Evolutionary conservation across 1,284 basidiomycete species (phyloP).

Genomic region (Moesziomyces globuligerus): DNA sequence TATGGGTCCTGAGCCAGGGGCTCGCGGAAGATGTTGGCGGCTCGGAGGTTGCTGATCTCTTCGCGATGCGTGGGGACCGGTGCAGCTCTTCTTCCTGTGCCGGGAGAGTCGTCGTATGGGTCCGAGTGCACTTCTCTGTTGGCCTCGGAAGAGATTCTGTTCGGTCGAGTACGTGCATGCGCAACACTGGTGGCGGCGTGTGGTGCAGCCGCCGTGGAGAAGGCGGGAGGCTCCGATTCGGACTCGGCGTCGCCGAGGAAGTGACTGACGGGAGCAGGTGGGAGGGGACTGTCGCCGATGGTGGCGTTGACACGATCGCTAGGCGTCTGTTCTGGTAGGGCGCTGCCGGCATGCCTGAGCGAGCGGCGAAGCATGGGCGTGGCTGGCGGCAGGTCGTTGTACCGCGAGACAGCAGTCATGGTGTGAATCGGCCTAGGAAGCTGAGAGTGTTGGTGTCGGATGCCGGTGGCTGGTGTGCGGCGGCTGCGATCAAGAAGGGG

Average conservation of each 20-base stretch:
- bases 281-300: slow-evolving; percentile 43
- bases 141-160: slow-evolving; percentile 24
- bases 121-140: slow-evolving; percentile 24
- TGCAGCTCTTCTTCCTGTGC: slow-evolving; percentile 33
- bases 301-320: slow-evolving; percentile 41
- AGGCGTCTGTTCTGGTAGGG: slow-evolving; percentile 25
- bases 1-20: slow-evolving; percentile 17
- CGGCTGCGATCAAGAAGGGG: not conserved
- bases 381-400: slow-evolving; percentile 26
- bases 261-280: slow-evolving; percentile 48
- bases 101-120: slow-evolving; percentile 47
- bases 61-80: slow-evolving; percentile 22
- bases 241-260: slow-evolving; percentile 43
- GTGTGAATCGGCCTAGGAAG: not conserved
- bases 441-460: not conserved
- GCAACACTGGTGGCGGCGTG: slow-evolving; percentile 3
- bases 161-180: slow-evolving; percentile 11
- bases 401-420: slow-evolving; percentile 43
- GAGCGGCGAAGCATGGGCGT: slow-evolving; percentile 40
- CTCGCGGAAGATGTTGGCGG: slow-evolving; percentile 31
- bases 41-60: slow-evolving; percentile 29
- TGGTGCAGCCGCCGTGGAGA: slow-evolving; percentile 1
- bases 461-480: not conserved
- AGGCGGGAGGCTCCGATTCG: slow-evolving; percentile 14
- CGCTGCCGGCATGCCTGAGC: slow-evolving; percentile 20